Base-by-base conservation (phyloP, 106 monocot genomes). In the Dendrobium catenatum region DNA sequence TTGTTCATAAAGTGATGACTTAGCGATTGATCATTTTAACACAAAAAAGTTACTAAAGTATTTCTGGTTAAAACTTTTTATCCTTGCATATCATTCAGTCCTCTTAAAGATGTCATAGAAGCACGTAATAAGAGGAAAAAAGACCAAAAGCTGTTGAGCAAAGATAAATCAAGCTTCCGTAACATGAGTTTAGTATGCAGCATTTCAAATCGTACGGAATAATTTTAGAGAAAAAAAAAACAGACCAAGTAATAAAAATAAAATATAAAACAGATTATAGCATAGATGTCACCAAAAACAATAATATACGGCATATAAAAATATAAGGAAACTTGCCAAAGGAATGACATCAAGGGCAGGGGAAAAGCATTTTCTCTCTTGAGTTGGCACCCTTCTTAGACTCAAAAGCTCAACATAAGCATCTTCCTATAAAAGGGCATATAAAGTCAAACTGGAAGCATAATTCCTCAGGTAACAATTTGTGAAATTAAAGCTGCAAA, bases 331-430 rank as follows among this genome's bases (percentile, higher is more conserved):
- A 82, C 82, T 83, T 90, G 79, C 98, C 92, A 85, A 79, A 40
- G 95, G 83, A 77, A 95, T 72, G 72, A 98, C 41, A 86, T 91
- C 92, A 27, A 78, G 37, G 1, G 80, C 87, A 78, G 88, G 83
- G 79, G 56, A 40, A 27, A 76, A 77, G 79, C 82, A 85, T 78
- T 85, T 64, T 84, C 89, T 98, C 77, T 93, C 98, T 82, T 91
- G 79, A 51, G 95, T 90, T 56, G 95, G 98, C 42, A 98, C 89
- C 72, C 89, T 85, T 86, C 91, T 93, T 33, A 87, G 77, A 2
- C 77, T 86, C 58, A 98, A 86, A 83, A 95, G 93, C 55, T 93
- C 95, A 17, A 95, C 88, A 84, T 98, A 98, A 80, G 91, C 84
- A 82, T 88, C 93, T 81, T 98, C 98, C 98, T 98, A 80, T 11